Conservation (phyloP, 2,329 filamentous ascomycete species). For the Alternaria angustiovoidea region DNA sequence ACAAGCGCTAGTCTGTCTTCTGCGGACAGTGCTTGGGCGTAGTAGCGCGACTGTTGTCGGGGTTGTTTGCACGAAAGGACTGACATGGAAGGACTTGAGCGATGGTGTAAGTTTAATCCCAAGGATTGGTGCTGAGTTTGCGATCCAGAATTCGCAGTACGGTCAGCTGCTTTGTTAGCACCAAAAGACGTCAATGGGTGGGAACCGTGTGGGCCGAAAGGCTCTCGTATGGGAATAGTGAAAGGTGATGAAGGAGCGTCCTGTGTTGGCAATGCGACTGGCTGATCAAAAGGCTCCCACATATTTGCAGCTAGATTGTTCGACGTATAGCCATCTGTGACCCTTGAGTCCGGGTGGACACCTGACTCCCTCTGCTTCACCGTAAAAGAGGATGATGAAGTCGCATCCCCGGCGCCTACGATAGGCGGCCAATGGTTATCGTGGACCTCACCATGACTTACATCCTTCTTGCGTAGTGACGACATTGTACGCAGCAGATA, state of each 20-base stretch:
- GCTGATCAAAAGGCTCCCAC: neutral
- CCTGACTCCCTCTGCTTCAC: neutral
- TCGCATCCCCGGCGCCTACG: neutral
- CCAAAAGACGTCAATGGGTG: neutral
- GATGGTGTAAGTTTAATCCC: neutral
- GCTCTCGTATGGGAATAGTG: neutral
- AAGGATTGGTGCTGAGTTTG: neutral
- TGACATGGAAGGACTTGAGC: neutral
- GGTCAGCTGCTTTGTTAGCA: neutral
- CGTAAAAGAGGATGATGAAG: neutral
- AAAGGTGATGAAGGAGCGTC: neutral
- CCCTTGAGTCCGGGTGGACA: neutral
- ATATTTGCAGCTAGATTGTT: neutral
- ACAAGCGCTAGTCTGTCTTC: constrained; percentile 28
- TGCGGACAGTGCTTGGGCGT: constrained; percentile 24
- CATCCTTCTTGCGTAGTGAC: neutral
- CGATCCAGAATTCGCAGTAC: constrained; percentile 1
- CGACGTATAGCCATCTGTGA: neutral
- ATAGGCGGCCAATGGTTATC: neutral
- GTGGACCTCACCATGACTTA: neutral
- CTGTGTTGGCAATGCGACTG: neutral
- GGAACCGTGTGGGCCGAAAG: neutral
- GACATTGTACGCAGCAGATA: neutral
- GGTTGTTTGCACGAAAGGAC: constrained; percentile 1
- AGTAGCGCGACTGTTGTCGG: constrained; percentile 29